Conservation (phyloP, 495 filamentous ascomycete genomes). For the Penicillium lagena region DNA sequence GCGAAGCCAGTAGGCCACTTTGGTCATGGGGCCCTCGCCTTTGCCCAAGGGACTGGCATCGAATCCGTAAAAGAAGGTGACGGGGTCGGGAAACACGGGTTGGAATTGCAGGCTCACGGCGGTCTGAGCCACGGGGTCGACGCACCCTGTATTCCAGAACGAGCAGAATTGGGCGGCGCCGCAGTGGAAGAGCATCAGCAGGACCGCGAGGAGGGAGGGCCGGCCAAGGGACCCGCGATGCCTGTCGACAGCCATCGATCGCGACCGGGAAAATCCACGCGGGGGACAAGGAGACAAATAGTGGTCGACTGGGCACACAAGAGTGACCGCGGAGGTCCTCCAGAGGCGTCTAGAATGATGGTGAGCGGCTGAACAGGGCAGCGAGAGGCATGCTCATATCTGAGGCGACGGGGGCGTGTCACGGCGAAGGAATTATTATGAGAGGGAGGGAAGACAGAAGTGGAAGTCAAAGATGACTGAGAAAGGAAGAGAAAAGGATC, state of each 20-base stretch:
- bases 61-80: conserved; percentile 36
- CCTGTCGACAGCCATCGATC: conserved; percentile 16
- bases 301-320: neutral
- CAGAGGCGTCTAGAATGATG: conserved; percentile 12
- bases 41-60: conserved; percentile 29
- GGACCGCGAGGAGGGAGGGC: conserved; percentile 14
- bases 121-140: conserved; percentile 38
- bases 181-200: conserved; percentile 13
- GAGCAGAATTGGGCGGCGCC: conserved; percentile 29
- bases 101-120: conserved; percentile 29
- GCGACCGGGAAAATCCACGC: neutral
- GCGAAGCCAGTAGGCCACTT: conserved; percentile 35
- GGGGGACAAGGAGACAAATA: too few species aligned
- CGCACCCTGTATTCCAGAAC: conserved; percentile 34
- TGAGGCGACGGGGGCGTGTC: neutral
- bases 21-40: conserved; percentile 32
- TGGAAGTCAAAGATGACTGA: neutral
- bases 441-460: conserved; percentile 1
- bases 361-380: conserved; percentile 8
- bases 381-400: conserved; percentile 15
- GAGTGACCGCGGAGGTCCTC: conserved; percentile 19
- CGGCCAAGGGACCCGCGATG: conserved; percentile 6
- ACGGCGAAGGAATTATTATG: neutral
- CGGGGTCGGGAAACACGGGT: conserved; percentile 30
- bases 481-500: neutral